Base-by-base conservation (phyloP, 129 eudicot genomes). In the Dittrichia graveolens region DNA sequence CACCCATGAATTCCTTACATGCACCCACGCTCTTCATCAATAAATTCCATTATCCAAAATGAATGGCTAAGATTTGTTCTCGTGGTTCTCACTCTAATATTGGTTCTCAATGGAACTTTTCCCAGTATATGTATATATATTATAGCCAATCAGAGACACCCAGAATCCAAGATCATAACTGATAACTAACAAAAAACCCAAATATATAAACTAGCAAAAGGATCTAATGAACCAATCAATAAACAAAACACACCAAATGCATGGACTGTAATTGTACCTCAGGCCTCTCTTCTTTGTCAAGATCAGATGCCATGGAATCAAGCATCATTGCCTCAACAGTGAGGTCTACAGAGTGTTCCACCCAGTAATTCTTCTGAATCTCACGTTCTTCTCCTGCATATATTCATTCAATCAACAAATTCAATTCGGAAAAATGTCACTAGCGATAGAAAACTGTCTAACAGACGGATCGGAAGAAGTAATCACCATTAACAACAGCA, bases 241-340 rank as follows among this genome's bases (percentile, higher is more conserved):
- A 61, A 19, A 10, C 3, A 24, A 6, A 18, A 42, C 45, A 11
- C 4, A 55, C 14, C 35, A 2, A 40, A 9, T 9, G 2, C 12
- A 34, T 5, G 4, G 2, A 40, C 39, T 19, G 10, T 19, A 54
- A 53, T 9, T 12, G 50, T 82, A 93, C 98, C 85, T 89, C 95
- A 74, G 96, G 96, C 37, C 88, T 85, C 75, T 93, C 98, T 77
- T 89, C 96, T 75, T 87, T 89, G 70, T 90, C 94, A 14, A 89
- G 98, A 54, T 89, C 92, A 18, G 88, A 65, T 6, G 98, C 98
- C 79, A 85, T 80, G 37, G 96, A 89, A 77, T 93, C 98, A 67
- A 93, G 91, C 95, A 91, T 91, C 97, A 88, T 91, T 12, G 95
- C 86, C 72, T 91, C 97, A 15, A 91, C 81, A 43, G 90, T 89